phyloP scores from a whole-genome alignment of 805 yeast genomes.

The Suhomyces emberorum region DNA sequence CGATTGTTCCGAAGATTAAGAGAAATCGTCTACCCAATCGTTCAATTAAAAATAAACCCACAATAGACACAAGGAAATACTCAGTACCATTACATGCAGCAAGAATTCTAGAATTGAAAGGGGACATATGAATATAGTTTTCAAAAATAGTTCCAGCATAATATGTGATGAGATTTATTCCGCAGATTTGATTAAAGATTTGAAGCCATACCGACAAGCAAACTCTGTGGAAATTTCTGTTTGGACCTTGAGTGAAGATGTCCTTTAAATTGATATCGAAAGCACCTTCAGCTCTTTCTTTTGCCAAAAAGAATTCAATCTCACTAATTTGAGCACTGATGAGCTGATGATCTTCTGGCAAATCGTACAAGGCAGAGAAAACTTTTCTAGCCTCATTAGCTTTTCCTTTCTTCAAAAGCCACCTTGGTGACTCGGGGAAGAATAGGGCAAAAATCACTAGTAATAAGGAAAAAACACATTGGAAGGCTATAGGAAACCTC shows the following conservation, averaged over 20 bases:
- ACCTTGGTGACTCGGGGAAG: conserved; percentile 46
- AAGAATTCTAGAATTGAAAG: conserved; percentile 38
- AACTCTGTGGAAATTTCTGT: conserved; percentile 46
- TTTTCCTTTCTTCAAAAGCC: conserved; percentile 30
- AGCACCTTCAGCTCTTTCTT: conserved; percentile 16
- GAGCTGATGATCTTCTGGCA: conserved; percentile 8
- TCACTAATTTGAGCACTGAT: conserved; percentile 17
- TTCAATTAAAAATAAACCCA: conserved; percentile 31
- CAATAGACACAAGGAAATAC: conserved; percentile 36
- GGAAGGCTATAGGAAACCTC: conserved; percentile 35
- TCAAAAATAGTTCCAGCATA: conserved; percentile 44
- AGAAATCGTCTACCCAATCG: conserved; percentile 38
- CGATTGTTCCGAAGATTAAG: conserved; percentile 38
- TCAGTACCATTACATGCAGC: conserved; percentile 45
- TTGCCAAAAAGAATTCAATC: conserved; percentile 12
- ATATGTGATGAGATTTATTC: conserved; percentile 45
- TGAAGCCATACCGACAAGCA: conserved; percentile 44
- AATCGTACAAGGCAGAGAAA: conserved; percentile 6
- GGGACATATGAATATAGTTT: conserved; percentile 27
- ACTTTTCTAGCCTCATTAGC: conserved; percentile 25
- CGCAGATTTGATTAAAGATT: conserved; percentile 47
- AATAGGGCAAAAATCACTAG: conserved; percentile 12
- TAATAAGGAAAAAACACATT: conserved; percentile 18
- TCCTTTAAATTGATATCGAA: conserved; percentile 21
- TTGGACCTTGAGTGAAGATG: conserved; percentile 40